A percentile compares a stretch with the other conserved stretches of the same genome.
Conservation (phyloP, 2,329 filamentous ascomycete genomes). For the Thelonectria discophora region DNA sequence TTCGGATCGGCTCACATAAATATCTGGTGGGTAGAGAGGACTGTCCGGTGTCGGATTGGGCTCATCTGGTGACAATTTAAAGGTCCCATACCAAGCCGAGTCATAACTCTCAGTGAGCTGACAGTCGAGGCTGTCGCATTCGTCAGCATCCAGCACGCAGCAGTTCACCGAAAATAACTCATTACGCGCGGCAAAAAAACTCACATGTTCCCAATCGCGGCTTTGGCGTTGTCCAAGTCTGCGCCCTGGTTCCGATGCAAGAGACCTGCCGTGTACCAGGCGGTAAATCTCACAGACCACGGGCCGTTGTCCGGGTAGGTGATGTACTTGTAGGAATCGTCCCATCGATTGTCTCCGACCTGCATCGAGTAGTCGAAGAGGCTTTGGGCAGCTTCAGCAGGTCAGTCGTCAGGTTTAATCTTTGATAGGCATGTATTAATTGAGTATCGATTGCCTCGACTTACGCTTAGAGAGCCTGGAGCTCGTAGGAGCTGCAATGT, state of each 20-base stretch:
- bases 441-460: no score
- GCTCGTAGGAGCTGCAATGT: no score
- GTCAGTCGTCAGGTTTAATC: background rate
- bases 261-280: conserved; percentile 53
- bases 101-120: conserved; percentile 50
- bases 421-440: background rate
- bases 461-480: no score
- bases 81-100: conserved; percentile 54
- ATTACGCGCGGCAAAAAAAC: background rate
- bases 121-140: conserved; percentile 34
- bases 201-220: conserved; percentile 48
- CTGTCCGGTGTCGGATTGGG: conserved; percentile 49
- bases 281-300: conserved; percentile 54
- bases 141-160: background rate
- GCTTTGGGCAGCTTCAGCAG: conserved; percentile 44
- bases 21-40: conserved; percentile 40
- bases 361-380: conserved; percentile 53
- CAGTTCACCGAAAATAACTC: background rate
- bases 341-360: conserved; percentile 51
- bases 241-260: conserved; percentile 47
- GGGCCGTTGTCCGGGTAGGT: conserved; percentile 53
- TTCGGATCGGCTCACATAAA: no score
- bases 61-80: conserved; percentile 52
- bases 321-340: conserved; percentile 53
- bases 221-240: conserved; percentile 48